phyloP scores from a whole-genome alignment of 1,284 basidiomycete genomes.

The Cutaneotrichosporon daszewskae region DNA sequence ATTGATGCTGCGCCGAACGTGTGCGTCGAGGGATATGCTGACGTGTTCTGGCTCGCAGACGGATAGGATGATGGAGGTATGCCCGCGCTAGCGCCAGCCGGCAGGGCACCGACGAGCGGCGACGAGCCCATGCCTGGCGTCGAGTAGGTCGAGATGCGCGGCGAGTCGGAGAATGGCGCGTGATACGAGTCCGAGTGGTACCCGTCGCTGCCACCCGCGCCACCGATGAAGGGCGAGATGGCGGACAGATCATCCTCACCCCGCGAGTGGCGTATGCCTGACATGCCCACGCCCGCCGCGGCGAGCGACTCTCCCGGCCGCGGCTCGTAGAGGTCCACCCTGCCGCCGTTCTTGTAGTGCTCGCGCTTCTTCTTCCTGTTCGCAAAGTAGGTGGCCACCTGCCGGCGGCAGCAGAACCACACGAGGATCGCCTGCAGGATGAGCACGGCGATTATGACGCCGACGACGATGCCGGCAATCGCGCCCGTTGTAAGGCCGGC shows the following conservation, averaged over 20 bases:
- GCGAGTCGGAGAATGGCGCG: too few relatives aligned
- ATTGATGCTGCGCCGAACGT: too few relatives aligned
- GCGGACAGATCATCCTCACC: conserved; percentile 15
- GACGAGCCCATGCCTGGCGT: background rate
- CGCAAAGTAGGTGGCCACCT: conserved; percentile 25
- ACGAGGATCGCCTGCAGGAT: conserved; percentile 28
- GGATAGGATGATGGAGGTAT: too few relatives aligned
- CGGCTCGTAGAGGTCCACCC: conserved; percentile 28
- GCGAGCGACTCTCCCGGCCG: background rate
- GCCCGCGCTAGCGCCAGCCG: too few relatives aligned
- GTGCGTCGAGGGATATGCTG: background rate
- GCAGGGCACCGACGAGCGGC: background rate
- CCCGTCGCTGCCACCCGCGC: too few relatives aligned
- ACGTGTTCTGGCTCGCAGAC: too few relatives aligned
- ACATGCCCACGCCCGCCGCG: background rate
- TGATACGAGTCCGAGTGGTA: too few relatives aligned
- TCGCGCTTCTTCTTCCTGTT: conserved; percentile 28
- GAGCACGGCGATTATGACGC: conserved; percentile 26
- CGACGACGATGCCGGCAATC: conserved; percentile 39
- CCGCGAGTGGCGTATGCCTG: conserved; percentile 2
- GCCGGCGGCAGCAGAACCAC: conserved; percentile 40
- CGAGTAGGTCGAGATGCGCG: background rate
- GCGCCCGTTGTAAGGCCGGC: conserved; percentile 17
- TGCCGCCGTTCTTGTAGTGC: conserved; percentile 18
- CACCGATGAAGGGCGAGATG: conserved; percentile 35